These are phyloP conservation scores for Alternaria solani DNA, from an alignment of 2,329 filamentous ascomycete genomes.

Conservation along the genomic window DNA sequence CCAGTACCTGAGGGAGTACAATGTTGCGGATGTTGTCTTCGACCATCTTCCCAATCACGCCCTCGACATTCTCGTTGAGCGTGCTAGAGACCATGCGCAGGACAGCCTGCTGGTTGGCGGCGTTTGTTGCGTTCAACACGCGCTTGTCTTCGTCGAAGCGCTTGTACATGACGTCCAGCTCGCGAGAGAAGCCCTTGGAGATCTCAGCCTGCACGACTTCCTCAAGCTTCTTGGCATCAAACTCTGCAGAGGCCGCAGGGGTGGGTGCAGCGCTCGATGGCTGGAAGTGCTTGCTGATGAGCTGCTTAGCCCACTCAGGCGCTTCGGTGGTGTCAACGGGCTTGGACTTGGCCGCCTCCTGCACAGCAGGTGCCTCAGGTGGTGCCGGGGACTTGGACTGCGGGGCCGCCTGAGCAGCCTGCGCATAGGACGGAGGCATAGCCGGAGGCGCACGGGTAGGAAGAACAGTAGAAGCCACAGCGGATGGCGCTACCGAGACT, in stretches of 20 bases:
- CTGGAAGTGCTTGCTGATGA: conserved; percentile 43
- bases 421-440: conserved; percentile 51
- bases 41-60: conserved; percentile 79
- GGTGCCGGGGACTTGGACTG: conserved; percentile 43
- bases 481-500: conserved; percentile 28
- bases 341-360: conserved; percentile 25
- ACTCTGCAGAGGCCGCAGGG: conserved; percentile 20
- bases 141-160: conserved; percentile 75
- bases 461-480: conserved; percentile 17
- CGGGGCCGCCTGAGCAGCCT: conserved; percentile 48
- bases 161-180: conserved; percentile 65
- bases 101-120: conserved; percentile 73
- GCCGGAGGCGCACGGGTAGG: conserved; percentile 27
- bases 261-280: conserved; percentile 28
- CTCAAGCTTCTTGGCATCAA: conserved; percentile 64
- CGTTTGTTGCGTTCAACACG: conserved; percentile 67
- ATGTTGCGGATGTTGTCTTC: conserved; percentile 76
- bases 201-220: conserved; percentile 59
- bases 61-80: conserved; percentile 74
- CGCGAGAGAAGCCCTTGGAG: conserved; percentile 54
- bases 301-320: conserved; percentile 49
- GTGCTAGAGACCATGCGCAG: conserved; percentile 73
- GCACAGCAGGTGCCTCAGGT: conserved; percentile 23
- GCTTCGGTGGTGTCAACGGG: conserved; percentile 34
- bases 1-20: conserved; percentile 77